A percentile compares a stretch with the other conserved stretches of the same genome.
Conservation (phyloP, 106 monocot genomes). For the Phalaenopsis aphrodite region DNA sequence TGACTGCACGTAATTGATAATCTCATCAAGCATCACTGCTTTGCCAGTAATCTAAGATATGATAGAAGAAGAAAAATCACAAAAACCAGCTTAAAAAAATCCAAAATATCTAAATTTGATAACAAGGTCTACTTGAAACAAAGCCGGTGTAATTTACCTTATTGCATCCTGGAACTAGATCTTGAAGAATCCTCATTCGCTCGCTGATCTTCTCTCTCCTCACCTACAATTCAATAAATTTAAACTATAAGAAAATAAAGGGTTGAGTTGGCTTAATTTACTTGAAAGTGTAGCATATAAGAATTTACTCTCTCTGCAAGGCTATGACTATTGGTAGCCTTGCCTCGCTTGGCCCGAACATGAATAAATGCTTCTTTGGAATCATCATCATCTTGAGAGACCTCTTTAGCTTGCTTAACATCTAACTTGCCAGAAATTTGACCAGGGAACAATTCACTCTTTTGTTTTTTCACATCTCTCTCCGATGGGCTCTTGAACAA, state of each 20-base stretch:
- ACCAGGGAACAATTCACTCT: constrained; percentile 7
- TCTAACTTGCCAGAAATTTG: constrained; percentile 3
- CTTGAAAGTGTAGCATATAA: not conserved
- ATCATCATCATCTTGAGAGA: constrained; percentile 17
- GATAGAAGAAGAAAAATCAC: not conserved
- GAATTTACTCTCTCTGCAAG: constrained; percentile 77
- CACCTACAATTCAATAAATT: constrained; percentile 29
- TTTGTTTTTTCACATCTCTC: constrained; percentile 31
- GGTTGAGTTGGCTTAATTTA: not conserved
- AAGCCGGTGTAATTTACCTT: constrained; percentile 34
- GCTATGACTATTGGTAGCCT: constrained; percentile 90
- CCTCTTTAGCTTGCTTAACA: constrained; percentile 23
- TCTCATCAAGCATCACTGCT: constrained; percentile 42
- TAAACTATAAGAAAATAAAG: not conserved
- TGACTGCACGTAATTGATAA: constrained; percentile 36
- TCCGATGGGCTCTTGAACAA: constrained; percentile 12
- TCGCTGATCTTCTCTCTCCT: constrained; percentile 94
- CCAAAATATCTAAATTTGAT: not conserved
- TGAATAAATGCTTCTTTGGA: constrained; percentile 58
- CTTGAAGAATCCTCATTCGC: constrained; percentile 83
- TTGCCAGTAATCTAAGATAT: constrained; percentile 61
- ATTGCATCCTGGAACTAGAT: constrained; percentile 89
- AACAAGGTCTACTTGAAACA: not conserved
- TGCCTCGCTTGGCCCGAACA: constrained; percentile 76
- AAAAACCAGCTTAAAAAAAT: not conserved